Percentiles rank a stretch among this genome's conserved stretches.
Evolutionary conservation across 1,284 basidiomycete genomes (phyloP).

Genomic region (Leucoagaricus sp.): DNA sequence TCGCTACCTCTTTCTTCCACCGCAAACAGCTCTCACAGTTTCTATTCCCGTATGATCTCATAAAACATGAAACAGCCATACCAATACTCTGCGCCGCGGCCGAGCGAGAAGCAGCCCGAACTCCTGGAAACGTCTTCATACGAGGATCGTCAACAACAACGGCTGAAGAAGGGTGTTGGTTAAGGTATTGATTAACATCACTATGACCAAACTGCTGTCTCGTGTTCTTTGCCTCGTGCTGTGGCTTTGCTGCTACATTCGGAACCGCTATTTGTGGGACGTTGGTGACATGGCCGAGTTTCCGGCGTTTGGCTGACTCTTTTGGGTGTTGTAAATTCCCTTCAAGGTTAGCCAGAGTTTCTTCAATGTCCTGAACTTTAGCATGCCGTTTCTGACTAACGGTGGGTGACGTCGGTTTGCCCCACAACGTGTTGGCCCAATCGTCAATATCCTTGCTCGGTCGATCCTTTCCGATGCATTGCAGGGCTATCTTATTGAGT

Average conservation of each 20-base stretch:
- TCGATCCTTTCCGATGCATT: conserved; percentile 50
- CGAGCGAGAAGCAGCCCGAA: background rate
- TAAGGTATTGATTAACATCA: background rate
- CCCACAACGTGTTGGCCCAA: conserved; percentile 42
- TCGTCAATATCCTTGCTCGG: conserved; percentile 38
- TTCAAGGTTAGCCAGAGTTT: conserved; percentile 37
- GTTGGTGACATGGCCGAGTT: background rate
- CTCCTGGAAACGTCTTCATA: background rate
- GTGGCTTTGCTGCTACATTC: background rate
- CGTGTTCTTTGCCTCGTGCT: background rate
- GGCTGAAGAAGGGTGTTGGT: too few relatives aligned
- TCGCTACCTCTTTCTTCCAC: conserved; percentile 28
- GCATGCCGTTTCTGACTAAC: conserved; percentile 1
- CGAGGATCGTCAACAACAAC: background rate
- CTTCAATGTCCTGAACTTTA: conserved; percentile 29
- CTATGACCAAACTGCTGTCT: background rate
- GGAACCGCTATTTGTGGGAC: background rate
- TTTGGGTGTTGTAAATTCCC: conserved; percentile 34
- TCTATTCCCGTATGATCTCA: conserved; percentile 15
- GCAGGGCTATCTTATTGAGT: conserved; percentile 52
- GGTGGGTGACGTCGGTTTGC: conserved; percentile 34
- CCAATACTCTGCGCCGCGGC: background rate
- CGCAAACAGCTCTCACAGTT: conserved; percentile 18
- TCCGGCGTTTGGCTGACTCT: background rate
- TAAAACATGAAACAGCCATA: conserved; percentile 22